phyloP scores from a whole-genome alignment of 305 asterid species.

The Lippia alba region DNA sequence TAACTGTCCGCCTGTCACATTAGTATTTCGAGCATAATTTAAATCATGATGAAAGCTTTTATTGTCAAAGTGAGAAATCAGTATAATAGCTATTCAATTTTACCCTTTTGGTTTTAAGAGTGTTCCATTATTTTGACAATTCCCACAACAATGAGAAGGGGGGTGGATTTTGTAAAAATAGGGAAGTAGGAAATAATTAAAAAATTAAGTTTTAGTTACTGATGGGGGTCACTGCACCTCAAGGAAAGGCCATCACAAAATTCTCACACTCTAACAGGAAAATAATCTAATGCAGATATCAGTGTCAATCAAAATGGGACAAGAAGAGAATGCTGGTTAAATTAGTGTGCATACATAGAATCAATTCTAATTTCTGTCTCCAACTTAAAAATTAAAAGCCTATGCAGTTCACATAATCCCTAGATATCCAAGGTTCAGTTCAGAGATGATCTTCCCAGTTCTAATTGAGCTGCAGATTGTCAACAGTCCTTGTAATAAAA shows the following conservation, averaged over 20 bases:
- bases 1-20: not conserved
- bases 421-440: not conserved
- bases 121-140: too few species aligned
- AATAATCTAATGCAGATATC: not conserved
- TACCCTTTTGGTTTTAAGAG: too few species aligned
- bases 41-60: too few species aligned
- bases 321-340: not conserved
- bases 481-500: not conserved
- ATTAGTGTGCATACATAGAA: not conserved
- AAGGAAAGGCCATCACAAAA: not conserved
- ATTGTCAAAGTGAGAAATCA: too few species aligned
- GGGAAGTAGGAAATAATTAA: too few species aligned
- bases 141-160: too few species aligned
- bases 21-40: not conserved
- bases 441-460: conserved; percentile 3
- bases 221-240: not conserved
- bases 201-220: not conserved
- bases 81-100: too few species aligned
- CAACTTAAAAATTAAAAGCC: not conserved
- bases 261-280: not conserved
- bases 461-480: not conserved
- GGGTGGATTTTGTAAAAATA: too few species aligned
- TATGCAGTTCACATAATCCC: conserved; percentile 3
- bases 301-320: not conserved
- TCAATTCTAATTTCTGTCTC: not conserved